These are phyloP conservation scores for Ophiosphaerella korrae DNA, from an alignment of 2,329 filamentous ascomycete genomes.

Conservation along the genomic window DNA sequence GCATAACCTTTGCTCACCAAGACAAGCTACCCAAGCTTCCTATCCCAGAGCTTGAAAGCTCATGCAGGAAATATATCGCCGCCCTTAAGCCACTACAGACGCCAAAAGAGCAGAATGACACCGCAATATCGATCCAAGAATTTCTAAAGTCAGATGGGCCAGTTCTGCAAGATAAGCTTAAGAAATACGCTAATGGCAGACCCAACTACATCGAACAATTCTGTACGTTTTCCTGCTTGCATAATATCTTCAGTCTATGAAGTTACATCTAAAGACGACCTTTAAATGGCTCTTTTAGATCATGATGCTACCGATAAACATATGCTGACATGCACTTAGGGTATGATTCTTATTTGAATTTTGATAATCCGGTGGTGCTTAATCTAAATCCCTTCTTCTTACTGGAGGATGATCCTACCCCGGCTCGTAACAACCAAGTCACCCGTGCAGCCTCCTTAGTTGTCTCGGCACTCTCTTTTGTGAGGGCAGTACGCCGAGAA, in stretches of 20 bases:
- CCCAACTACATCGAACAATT: slow-evolving; percentile 99
- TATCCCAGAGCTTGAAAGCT: slow-evolving; percentile 83
- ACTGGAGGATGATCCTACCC: slow-evolving; percentile 95
- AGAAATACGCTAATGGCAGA: slow-evolving; percentile 86
- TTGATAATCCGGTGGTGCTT: slow-evolving; percentile 94
- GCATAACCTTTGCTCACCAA: slow-evolving; percentile 88
- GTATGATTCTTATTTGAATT: slow-evolving; percentile 99
- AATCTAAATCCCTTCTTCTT: slow-evolving; percentile 98
- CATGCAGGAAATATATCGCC: slow-evolving; percentile 78
- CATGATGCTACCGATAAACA: slow-evolving; percentile 3
- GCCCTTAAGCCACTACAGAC: slow-evolving; percentile 82
- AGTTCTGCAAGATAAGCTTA: slow-evolving; percentile 83
- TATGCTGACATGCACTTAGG: slow-evolving; percentile 58
- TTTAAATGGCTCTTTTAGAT: slow-evolving; percentile 1
- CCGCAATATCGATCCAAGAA: slow-evolving; percentile 76
- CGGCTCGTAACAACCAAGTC: slow-evolving; percentile 94
- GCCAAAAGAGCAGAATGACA: slow-evolving; percentile 81
- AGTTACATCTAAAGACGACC: neutral
- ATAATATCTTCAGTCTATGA: neutral
- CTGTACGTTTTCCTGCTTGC: slow-evolving; percentile 66
- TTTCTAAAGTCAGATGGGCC: slow-evolving; percentile 83
- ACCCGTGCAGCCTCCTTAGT: slow-evolving; percentile 91
- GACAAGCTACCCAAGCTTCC: slow-evolving; percentile 89
- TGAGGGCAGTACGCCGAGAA: slow-evolving; percentile 88
- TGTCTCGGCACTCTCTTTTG: slow-evolving; percentile 87